Evolutionary conservation across 257 asterid genomes (phyloP).

Genomic region (Echites panduratus): DNA sequence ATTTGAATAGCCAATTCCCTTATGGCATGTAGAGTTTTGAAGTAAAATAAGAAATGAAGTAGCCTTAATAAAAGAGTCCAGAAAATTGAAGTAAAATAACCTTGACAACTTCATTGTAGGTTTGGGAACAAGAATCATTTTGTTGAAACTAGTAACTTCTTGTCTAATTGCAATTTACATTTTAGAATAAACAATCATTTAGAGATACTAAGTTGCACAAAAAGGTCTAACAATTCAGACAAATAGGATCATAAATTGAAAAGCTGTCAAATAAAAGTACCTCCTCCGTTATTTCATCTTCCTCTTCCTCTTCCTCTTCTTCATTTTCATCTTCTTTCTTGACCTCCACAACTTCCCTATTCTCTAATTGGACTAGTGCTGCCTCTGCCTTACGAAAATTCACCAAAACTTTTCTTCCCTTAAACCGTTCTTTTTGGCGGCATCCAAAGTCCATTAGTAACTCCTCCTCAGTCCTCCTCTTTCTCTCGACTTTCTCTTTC

Average conservation of each 20-base stretch:
- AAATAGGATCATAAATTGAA: neutral
- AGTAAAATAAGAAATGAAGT: too few relatives aligned
- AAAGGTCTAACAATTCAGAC: neutral
- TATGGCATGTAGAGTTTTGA: neutral
- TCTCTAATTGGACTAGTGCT: conserved; percentile 82
- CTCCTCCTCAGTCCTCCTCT: conserved; percentile 44
- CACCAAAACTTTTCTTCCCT: conserved; percentile 49
- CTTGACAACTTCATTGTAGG: neutral
- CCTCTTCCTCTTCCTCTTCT: conserved; percentile 50
- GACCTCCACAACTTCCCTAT: conserved; percentile 59
- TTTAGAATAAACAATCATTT: neutral
- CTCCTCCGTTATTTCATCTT: conserved; percentile 70
- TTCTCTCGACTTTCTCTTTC: conserved; percentile 41
- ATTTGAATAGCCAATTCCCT: neutral
- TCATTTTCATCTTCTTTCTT: conserved; percentile 51
- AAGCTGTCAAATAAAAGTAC: conserved; percentile 29
- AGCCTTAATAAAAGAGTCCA: neutral
- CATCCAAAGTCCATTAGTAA: conserved; percentile 68
- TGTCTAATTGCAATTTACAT: neutral
- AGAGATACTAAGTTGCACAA: neutral
- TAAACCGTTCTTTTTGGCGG: conserved; percentile 83
- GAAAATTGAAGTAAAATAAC: too few relatives aligned
- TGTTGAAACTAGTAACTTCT: neutral
- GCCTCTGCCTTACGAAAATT: conserved; percentile 81
- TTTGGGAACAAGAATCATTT: neutral